Evolutionary conservation across 495 filamentous ascomycete species (phyloP).

Genomic region (Penicillium cosmopolitanum): DNA sequence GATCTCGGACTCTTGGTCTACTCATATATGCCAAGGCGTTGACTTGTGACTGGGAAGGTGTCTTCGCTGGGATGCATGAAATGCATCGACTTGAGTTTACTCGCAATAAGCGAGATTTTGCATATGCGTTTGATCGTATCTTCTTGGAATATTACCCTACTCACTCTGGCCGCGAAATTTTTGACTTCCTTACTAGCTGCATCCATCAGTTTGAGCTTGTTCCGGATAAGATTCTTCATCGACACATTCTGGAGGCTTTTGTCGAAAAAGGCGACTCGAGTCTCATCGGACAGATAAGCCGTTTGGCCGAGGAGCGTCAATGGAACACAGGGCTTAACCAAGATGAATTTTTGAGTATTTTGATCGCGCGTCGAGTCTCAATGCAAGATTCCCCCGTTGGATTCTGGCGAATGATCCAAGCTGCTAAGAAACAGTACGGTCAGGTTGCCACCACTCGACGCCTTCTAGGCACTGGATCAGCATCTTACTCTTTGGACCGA

Average conservation of each 20-base stretch:
- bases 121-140: conserved; percentile 43
- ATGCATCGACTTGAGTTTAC: conserved; percentile 44
- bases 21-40: conserved; percentile 42
- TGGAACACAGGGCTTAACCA: conserved; percentile 42
- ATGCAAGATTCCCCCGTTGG: conserved; percentile 43
- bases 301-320: conserved; percentile 31
- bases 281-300: conserved; percentile 31
- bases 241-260: conserved; percentile 46
- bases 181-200: conserved; percentile 38
- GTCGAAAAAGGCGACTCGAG: conserved; percentile 42
- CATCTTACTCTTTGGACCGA: conserved; percentile 16
- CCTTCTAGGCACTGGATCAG: conserved; percentile 36
- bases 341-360: conserved; percentile 29
- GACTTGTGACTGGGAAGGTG: conserved; percentile 46
- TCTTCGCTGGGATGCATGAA: conserved; percentile 40
- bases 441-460: conserved; percentile 38
- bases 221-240: conserved; percentile 46
- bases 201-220: conserved; percentile 41
- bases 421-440: conserved; percentile 39
- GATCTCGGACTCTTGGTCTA: conserved; percentile 44
- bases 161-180: conserved; percentile 37
- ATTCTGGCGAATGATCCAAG: conserved; percentile 49
- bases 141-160: conserved; percentile 48
- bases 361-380: conserved; percentile 34
- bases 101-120: conserved; percentile 31